These are phyloP conservation scores for Bretschneidera sinensis DNA, from an alignment of 345 rosid genomes.

Conservation along the genomic window DNA sequence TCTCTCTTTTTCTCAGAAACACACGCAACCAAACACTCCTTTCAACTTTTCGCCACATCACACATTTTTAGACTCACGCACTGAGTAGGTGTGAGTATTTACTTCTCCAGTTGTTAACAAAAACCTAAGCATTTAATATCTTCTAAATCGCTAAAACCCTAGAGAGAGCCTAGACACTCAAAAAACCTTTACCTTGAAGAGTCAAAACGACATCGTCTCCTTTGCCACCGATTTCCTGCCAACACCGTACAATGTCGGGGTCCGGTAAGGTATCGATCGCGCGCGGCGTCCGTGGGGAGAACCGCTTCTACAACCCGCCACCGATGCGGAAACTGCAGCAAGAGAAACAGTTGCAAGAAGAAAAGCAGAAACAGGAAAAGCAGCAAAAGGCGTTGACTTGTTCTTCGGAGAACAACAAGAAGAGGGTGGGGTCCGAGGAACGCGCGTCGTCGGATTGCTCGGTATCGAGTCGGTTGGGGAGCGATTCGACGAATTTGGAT, in stretches of 20 bases:
- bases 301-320: constrained; percentile 49
- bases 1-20: too few relatives aligned
- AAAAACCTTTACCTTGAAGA: neutral
- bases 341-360: constrained; percentile 37
- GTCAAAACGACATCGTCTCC: neutral
- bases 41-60: too few relatives aligned
- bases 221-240: neutral
- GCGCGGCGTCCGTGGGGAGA: constrained; percentile 37
- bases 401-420: constrained; percentile 24
- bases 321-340: constrained; percentile 39
- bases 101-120: too few relatives aligned
- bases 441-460: constrained; percentile 38
- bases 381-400: constrained; percentile 10
- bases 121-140: too few relatives aligned
- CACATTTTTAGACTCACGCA: too few relatives aligned
- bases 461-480: constrained; percentile 25
- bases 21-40: too few relatives aligned
- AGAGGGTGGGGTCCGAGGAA: constrained; percentile 30
- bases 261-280: constrained; percentile 39
- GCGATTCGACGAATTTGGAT: constrained; percentile 66
- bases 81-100: too few relatives aligned
- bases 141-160: constrained; percentile 36
- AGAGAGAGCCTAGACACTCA: too few relatives aligned
- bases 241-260: constrained; percentile 34
- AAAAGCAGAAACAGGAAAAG: constrained; percentile 4